phyloP scores from a whole-genome alignment of 305 asterid species.

The Solanum hybrid region DNA sequence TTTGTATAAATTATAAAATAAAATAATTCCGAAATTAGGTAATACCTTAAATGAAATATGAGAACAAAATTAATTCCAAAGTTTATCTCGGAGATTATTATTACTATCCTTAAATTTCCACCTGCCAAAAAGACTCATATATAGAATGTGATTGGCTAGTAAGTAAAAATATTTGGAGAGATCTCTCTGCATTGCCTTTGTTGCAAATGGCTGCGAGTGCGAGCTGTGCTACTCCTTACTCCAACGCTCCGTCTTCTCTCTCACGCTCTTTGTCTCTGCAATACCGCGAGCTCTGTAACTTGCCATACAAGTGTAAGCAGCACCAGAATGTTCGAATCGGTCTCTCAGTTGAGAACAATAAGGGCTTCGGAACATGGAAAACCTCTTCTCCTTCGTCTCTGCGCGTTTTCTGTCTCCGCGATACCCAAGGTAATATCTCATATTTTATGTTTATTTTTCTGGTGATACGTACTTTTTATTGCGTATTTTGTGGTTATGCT shows the following conservation, averaged over 20 bases:
- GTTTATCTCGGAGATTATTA: not conserved
- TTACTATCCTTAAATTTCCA: not conserved
- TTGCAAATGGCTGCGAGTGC: conserved; percentile 30
- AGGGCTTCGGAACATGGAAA: conserved; percentile 19
- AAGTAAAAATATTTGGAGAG: not conserved
- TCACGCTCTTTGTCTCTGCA: conserved; percentile 16
- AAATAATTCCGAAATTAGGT: not conserved
- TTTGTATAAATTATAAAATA: not conserved
- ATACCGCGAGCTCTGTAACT: conserved; percentile 8
- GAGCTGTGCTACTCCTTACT: conserved; percentile 10
- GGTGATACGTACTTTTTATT: not conserved
- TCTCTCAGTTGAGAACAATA: conserved; percentile 22
- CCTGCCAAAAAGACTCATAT: not conserved
- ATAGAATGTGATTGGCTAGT: not conserved
- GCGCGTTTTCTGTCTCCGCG: conserved; percentile 30
- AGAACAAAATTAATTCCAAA: not conserved
- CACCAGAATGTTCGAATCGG: conserved; percentile 20
- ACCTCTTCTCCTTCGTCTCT: conserved; percentile 21
- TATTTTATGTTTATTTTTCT: not conserved
- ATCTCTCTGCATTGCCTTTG: not conserved
- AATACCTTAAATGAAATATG: not conserved
- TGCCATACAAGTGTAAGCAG: conserved; percentile 21
- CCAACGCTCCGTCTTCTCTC: conserved; percentile 18
- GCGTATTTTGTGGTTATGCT: not conserved
- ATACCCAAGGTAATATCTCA: conserved; percentile 32